A percentile compares a stretch with the other conserved stretches of the same genome.
Evolutionary conservation across 129 eudicot species (phyloP).

Genomic region (Heracleum sosnowskyi): DNA sequence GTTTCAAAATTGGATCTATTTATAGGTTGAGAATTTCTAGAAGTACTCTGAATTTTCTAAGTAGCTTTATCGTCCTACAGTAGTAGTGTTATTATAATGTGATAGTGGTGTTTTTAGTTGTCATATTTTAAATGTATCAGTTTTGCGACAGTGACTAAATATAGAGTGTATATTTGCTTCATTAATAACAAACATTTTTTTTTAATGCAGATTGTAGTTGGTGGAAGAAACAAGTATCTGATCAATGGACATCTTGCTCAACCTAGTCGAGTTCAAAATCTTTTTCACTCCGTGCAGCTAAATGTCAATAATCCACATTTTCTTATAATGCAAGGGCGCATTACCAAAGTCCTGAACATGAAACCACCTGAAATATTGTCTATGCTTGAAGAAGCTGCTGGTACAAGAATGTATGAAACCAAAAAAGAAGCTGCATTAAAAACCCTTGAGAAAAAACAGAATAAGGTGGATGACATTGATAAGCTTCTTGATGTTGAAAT

Average conservation of each 20-base stretch:
- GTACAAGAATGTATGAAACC: conserved; percentile 98
- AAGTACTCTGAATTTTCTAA: not conserved
- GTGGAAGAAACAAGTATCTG: conserved; percentile 97
- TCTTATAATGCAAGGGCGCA: conserved; percentile 99
- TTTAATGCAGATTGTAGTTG: conserved; percentile 81
- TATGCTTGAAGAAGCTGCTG: conserved; percentile 99
- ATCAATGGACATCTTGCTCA: conserved; percentile 99
- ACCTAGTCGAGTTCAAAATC: conserved; percentile 97
- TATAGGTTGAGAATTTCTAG: not conserved
- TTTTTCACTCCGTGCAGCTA: conserved; percentile 95
- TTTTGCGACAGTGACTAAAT: not conserved
- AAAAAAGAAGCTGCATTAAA: conserved; percentile 93
- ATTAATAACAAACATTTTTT: not conserved
- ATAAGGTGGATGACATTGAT: conserved; percentile 94
- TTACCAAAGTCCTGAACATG: conserved; percentile 95
- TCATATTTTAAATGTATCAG: not conserved
- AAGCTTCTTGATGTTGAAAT: conserved; percentile 97
- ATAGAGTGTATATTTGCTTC: not conserved
- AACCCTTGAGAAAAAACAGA: conserved; percentile 94
- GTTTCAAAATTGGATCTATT: not conserved
- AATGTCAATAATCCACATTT: conserved; percentile 98
- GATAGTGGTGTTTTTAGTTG: not conserved
- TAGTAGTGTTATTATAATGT: not conserved
- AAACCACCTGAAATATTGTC: conserved; percentile 99
- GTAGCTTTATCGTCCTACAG: not conserved